Conservation (phyloP, 2,329 filamentous ascomycete species). For the Penicillium sp. region DNA sequence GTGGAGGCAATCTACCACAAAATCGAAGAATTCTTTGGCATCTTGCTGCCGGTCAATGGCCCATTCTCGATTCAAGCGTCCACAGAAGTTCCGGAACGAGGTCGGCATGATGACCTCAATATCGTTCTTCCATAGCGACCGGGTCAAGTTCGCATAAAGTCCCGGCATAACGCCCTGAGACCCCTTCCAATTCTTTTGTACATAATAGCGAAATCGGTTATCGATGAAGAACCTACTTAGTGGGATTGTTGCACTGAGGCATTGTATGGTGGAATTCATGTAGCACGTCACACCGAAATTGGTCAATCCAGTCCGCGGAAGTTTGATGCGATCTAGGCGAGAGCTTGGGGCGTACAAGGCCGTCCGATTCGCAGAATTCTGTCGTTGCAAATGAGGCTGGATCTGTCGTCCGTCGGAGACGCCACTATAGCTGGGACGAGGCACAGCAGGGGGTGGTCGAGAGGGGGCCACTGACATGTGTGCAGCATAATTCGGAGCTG, state of each 20-base stretch:
- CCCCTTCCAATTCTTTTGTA: slow-evolving; percentile 58
- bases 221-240: slow-evolving; percentile 57
- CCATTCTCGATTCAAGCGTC: slow-evolving; percentile 57
- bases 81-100: slow-evolving; percentile 58
- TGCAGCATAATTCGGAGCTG: slow-evolving; percentile 29
- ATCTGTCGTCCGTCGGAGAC: slow-evolving; percentile 55
- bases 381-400: slow-evolving; percentile 36
- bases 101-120: slow-evolving; percentile 47
- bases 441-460: slow-evolving; percentile 59
- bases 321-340: slow-evolving; percentile 39
- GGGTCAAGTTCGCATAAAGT: slow-evolving; percentile 53
- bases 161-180: slow-evolving; percentile 56
- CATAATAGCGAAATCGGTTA: slow-evolving; percentile 53
- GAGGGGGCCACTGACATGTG: slow-evolving; percentile 52
- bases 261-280: slow-evolving; percentile 83
- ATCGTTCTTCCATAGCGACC: slow-evolving; percentile 56
- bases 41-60: slow-evolving; percentile 76
- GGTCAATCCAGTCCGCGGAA: slow-evolving; percentile 62
- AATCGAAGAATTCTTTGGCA: slow-evolving; percentile 78
- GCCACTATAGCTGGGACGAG: slow-evolving; percentile 69
- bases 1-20: slow-evolving; percentile 69
- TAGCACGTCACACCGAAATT: slow-evolving; percentile 83
- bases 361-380: slow-evolving; percentile 39
- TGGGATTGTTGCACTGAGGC: slow-evolving; percentile 61
- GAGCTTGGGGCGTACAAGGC: slow-evolving; percentile 37